phyloP scores from a whole-genome alignment of 495 filamentous ascomycete species.

The Patellaria atrata region DNA sequence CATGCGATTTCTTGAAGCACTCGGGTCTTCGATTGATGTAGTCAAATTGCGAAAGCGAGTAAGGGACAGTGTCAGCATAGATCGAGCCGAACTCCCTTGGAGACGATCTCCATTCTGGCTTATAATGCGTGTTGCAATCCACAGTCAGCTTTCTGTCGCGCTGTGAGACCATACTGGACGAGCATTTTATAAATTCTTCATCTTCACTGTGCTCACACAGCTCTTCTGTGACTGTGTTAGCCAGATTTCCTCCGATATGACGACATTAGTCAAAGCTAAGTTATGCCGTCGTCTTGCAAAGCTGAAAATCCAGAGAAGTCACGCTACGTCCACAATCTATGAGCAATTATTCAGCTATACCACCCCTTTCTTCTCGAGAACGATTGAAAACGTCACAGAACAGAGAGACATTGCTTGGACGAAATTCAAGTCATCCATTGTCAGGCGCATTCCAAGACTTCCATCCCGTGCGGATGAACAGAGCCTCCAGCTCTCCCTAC shows the following conservation, averaged over 20 bases:
- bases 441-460: conserved; percentile 26
- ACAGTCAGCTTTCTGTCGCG: conserved; percentile 31
- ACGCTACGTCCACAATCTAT: conserved; percentile 6
- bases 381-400: conserved; percentile 21
- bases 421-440: conserved; percentile 20
- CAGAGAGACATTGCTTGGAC: conserved; percentile 23
- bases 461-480: conserved; percentile 23
- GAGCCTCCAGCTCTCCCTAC: conserved; percentile 29
- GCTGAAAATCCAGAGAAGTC: conserved; percentile 30
- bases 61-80: conserved; percentile 36
- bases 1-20: conserved; percentile 38
- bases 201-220: conserved; percentile 29
- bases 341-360: conserved; percentile 13
- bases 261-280: conserved; percentile 33
- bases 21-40: conserved; percentile 25
- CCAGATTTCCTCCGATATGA: conserved; percentile 19
- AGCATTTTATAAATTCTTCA: conserved; percentile 40
- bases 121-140: conserved; percentile 37
- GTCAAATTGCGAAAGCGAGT: conserved; percentile 36
- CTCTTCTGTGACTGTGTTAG: conserved; percentile 28
- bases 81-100: conserved; percentile 36
- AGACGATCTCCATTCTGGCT: conserved; percentile 41
- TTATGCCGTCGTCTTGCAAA: conserved; percentile 45
- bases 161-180: conserved; percentile 33
- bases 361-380: conserved; percentile 18